A percentile compares a stretch with the other conserved stretches of the same genome.
phyloP scores from a whole-genome alignment of 2,329 filamentous ascomycete species.

The Beauveria sp. region DNA sequence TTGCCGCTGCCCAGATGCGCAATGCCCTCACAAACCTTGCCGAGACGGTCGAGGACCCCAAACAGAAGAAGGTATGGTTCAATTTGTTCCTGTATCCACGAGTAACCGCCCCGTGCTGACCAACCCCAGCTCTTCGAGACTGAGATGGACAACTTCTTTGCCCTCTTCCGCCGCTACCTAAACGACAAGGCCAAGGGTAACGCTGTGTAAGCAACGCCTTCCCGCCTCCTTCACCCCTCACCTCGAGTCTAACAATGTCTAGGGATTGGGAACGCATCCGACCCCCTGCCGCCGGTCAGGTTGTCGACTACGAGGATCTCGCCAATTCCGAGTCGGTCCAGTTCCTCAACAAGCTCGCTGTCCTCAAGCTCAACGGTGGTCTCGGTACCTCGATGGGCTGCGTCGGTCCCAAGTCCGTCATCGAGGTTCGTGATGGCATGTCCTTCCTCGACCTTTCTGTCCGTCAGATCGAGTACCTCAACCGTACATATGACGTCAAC shows the following conservation, averaged over 20 bases:
- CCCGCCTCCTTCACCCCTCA: neutral
- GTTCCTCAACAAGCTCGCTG: constrained; percentile 94
- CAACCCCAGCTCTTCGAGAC: constrained; percentile 78
- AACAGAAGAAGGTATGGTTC: constrained; percentile 67
- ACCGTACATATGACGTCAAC: constrained; percentile 95
- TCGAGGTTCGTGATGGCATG: constrained; percentile 99
- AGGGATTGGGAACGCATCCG: constrained; percentile 96
- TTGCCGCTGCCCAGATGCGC: constrained; percentile 97
- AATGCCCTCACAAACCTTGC: constrained; percentile 90
- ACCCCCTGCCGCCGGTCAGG: constrained; percentile 85
- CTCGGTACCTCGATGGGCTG: constrained; percentile 99
- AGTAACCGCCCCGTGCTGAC: constrained; percentile 8
- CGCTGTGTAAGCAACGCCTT: constrained; percentile 51
- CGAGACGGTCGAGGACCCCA: constrained; percentile 78
- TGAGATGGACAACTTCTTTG: constrained; percentile 99
- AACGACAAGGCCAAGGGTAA: constrained; percentile 99
- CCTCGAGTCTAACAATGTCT: constrained; percentile 19
- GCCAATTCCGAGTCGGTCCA: constrained; percentile 83
- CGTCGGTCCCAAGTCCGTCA: constrained; percentile 98
- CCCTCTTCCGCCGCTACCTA: constrained; percentile 93
- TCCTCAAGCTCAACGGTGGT: constrained; percentile 98
- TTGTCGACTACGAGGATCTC: constrained; percentile 88
- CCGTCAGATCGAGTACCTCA: constrained; percentile 97
- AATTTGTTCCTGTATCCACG: neutral
- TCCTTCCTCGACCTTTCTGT: constrained; percentile 98